Percentiles rank a stretch among this genome's conserved stretches.
Conservation (phyloP, 768 basidiomycete species). For the Collybia nuda region DNA sequence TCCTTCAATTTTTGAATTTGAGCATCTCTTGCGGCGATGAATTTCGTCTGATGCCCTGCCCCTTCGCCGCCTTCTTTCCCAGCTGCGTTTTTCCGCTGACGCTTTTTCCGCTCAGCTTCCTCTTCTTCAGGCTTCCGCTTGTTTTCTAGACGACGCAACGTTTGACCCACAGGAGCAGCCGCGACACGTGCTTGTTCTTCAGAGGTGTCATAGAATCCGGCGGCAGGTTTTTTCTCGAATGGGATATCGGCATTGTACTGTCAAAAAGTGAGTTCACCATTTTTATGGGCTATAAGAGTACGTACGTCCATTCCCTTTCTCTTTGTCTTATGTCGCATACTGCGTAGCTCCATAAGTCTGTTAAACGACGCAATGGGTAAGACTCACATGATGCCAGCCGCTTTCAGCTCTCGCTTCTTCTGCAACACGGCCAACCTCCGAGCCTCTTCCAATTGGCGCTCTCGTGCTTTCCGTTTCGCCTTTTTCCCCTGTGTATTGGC, state of each 20-base stretch:
- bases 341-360: conserved; percentile 21
- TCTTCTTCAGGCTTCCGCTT: conserved; percentile 95
- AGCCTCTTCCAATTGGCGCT: conserved; percentile 96
- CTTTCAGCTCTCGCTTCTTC: conserved; percentile 97
- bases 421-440: conserved; percentile 91
- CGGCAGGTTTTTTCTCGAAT: conserved; percentile 93
- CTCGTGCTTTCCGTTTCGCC: conserved; percentile 97
- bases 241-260: conserved; percentile 99
- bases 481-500: conserved; percentile 99
- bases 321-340: conserved; percentile 92
- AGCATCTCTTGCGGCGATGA: conserved; percentile 94
- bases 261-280: conserved; percentile 4
- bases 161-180: conserved; percentile 89
- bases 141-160: conserved; percentile 88
- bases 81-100: conserved; percentile 63
- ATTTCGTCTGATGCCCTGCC: conserved; percentile 81
- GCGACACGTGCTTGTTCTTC: conserved; percentile 89
- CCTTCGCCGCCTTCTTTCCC: conserved; percentile 65
- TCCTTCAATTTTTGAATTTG: conserved; percentile 98
- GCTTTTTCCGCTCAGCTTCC: conserved; percentile 90
- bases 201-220: conserved; percentile 96
- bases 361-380: conserved; percentile 2
- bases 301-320: conserved; percentile 96
- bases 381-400: conserved; percentile 92
- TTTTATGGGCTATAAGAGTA: conserved; percentile 11